Conservation (phyloP, 805 yeast species). For the Candida alai region DNA sequence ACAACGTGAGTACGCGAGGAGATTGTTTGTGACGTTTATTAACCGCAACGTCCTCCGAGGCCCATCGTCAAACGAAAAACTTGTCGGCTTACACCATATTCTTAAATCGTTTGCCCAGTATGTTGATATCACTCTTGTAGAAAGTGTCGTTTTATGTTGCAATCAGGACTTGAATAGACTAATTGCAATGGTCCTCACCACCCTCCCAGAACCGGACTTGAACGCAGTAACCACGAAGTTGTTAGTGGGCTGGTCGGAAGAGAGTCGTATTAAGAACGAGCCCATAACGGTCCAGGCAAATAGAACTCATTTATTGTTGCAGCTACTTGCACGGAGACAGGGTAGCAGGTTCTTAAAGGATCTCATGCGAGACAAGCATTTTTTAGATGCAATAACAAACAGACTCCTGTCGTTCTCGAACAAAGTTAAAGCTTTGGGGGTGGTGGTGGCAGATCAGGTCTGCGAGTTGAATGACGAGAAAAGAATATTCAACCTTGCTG, state of each 20-base stretch:
- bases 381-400: constrained; percentile 50
- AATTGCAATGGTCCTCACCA: constrained; percentile 12
- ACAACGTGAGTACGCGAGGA: constrained; percentile 17
- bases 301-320: constrained; percentile 45
- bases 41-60: constrained; percentile 4
- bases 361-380: constrained; percentile 33
- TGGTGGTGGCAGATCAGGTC: constrained; percentile 52
- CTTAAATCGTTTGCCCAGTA: constrained; percentile 12
- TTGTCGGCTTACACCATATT: constrained; percentile 18
- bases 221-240: constrained; percentile 8
- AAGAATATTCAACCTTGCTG: constrained; percentile 29
- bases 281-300: constrained; percentile 43
- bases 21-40: constrained; percentile 15
- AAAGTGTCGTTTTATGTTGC: constrained; percentile 16
- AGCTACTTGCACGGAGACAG: constrained; percentile 20
- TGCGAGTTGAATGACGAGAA: constrained; percentile 28
- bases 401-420: constrained; percentile 49
- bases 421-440: constrained; percentile 48
- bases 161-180: constrained; percentile 17
- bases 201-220: constrained; percentile 2
- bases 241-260: constrained; percentile 22
- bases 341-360: constrained; percentile 15
- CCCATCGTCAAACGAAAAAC: constrained; percentile 6
- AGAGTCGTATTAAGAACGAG: constrained; percentile 31
- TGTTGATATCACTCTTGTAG: constrained; percentile 6